Evolutionary conservation across 768 basidiomycete species (phyloP).

Genomic region (Cantharellus cinnabarinus): DNA sequence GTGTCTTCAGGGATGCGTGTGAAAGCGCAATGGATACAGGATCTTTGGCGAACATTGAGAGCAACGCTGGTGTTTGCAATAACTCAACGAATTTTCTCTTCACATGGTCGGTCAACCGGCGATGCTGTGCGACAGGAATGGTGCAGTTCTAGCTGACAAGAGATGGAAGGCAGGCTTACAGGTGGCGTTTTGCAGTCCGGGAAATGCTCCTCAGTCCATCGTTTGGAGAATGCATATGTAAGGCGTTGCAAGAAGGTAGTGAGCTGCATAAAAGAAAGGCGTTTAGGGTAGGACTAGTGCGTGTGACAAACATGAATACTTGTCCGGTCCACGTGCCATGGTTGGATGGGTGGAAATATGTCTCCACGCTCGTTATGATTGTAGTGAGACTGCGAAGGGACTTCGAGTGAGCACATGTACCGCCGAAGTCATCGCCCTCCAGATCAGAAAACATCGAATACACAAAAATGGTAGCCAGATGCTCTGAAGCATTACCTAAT

Average conservation of each 20-base stretch:
- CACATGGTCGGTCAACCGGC: conserved; percentile 61
- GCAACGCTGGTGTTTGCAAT: conserved; percentile 67
- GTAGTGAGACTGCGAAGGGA: conserved; percentile 76
- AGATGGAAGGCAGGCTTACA: conserved; percentile 20
- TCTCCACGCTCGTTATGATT: conserved; percentile 78
- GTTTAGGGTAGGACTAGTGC: conserved; percentile 1
- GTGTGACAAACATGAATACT: conserved; percentile 19
- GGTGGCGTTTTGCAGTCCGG: conserved; percentile 59
- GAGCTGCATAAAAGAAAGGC: conserved; percentile 20
- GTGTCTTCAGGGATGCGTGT: conserved; percentile 53
- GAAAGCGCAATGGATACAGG: conserved; percentile 59
- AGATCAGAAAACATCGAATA: conserved; percentile 75
- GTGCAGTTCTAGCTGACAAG: not conserved
- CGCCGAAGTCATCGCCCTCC: conserved; percentile 17
- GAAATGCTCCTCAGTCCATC: conserved; percentile 61
- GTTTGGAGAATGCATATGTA: conserved; percentile 54
- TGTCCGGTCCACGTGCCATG: conserved; percentile 61
- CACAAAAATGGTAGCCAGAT: conserved; percentile 67
- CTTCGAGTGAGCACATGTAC: conserved; percentile 50
- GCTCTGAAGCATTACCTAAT: conserved; percentile 22
- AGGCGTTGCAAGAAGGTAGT: conserved; percentile 55
- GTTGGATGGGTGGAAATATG: conserved; percentile 91
- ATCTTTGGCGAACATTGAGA: conserved; percentile 85
- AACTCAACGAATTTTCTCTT: conserved; percentile 63
- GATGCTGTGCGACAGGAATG: conserved; percentile 13